These are phyloP conservation scores for Miamiensis avidus DNA, from an alignment of 169 alveolate genomes.

Conservation along the genomic window DNA sequence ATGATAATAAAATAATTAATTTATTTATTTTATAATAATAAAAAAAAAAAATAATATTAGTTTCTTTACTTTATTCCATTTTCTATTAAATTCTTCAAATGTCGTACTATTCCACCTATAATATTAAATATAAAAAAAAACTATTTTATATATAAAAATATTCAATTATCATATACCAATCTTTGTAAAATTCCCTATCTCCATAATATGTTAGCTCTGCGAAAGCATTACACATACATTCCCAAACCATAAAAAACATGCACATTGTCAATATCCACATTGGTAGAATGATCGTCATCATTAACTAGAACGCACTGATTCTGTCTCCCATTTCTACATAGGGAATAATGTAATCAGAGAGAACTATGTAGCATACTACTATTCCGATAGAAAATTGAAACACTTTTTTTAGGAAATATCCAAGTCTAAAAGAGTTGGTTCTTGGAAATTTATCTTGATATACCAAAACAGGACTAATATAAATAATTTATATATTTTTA, in stretches of 20 bases:
- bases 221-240: constrained; percentile 67
- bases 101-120: constrained; percentile 84
- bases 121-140: too few species aligned
- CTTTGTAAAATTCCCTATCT: constrained; percentile 77
- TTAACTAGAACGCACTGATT: constrained; percentile 1
- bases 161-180: too few species aligned
- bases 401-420: constrained; percentile 30
- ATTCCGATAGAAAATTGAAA: constrained; percentile 7
- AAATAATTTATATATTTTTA: too few species aligned
- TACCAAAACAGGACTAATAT: constrained; percentile 43
- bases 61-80: constrained; percentile 70
- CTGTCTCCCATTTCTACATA: constrained; percentile 5
- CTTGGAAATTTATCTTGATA: constrained; percentile 38
- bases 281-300: constrained; percentile 14
- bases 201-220: constrained; percentile 82
- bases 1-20: too few species aligned
- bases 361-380: constrained; percentile 13
- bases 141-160: too few species aligned
- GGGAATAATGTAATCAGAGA: constrained; percentile 37
- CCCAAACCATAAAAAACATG: constrained; percentile 68
- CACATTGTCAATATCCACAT: constrained; percentile 18
- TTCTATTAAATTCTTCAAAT: constrained; percentile 78
- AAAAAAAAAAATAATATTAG: too few species aligned
- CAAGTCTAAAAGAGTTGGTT: constrained; percentile 25
- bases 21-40: too few species aligned